Evolutionary conservation across 768 basidiomycete genomes (phyloP), one percentile per base, ranked within the genome.

Genomic region (Boletus subparvulus): DNA sequence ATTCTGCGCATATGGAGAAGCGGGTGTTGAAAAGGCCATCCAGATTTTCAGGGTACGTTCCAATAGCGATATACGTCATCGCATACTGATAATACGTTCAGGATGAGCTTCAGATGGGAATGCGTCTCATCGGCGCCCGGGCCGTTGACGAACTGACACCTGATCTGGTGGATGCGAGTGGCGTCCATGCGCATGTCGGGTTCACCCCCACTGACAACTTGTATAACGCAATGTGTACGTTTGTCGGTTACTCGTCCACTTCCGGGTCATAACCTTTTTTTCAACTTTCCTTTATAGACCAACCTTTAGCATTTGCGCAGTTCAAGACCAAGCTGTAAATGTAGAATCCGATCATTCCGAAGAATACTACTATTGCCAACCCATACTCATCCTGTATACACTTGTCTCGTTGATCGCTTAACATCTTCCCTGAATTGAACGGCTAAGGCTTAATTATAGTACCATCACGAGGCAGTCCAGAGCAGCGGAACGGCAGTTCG

Each of bases 101-200:
- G 92, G 93, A 94, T 64, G 94, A 97, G 70, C 90, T 98, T 64
- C 88, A 93, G 77, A 96, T 98, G 94, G 93, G 94, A 73, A 81
- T 97, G 82, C 86, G 94, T 9, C 78, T 97, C 1, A 73, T 96
- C n/a, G 94, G 95, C 7, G 92, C 94, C 1, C 83, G 79, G 7
- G 88, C 83, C 0, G 71, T 97, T 35, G 80, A 81, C 49, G 90
- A 97, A 42, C 75, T 97, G 55, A 83, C 84, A 0, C 90, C 88
- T 0, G 82, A 84, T 47, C 91, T 96, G 92, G 91, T 97, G 3
- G 91, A 97, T 60, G 84, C 85, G 88, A 64, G 64, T 47, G 68
- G 52, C 40, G 61, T 74, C 9, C 65, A 69, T 41, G 56, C 67
- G 1, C 74, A 68, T 49, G 67, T 65, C 12, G 69, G 67, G 8